Conservation (phyloP, 805 yeast species). For the Metschnikowia baotianmanensis region DNA sequence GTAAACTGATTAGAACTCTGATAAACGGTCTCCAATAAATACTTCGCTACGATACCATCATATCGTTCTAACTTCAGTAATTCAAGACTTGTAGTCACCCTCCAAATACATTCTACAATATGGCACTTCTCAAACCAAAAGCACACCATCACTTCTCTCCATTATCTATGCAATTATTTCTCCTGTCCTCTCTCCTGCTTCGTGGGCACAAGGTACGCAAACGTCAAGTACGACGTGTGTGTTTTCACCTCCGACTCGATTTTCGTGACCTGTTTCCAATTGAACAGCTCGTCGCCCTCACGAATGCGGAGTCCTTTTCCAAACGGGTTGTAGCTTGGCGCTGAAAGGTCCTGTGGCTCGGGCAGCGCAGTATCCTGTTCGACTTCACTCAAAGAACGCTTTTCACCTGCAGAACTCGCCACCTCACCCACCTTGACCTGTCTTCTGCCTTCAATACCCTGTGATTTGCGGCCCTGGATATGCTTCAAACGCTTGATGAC, state of each 20-base stretch:
- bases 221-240: slow-evolving; percentile 91
- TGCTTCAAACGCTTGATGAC: slow-evolving; percentile 74
- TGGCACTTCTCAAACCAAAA: not conserved
- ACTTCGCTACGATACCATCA: too few species aligned
- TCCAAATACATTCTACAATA: too few species aligned
- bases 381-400: not conserved
- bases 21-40: too few species aligned
- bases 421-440: slow-evolving; percentile 31
- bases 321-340: slow-evolving; percentile 69
- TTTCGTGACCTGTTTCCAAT: slow-evolving; percentile 84
- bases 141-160: not conserved
- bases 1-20: too few species aligned
- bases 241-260: slow-evolving; percentile 84
- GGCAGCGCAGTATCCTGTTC: slow-evolving; percentile 6
- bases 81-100: too few species aligned
- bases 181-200: not conserved
- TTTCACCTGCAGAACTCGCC: slow-evolving; percentile 12
- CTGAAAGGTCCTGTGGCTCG: slow-evolving; percentile 5
- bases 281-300: slow-evolving; percentile 80
- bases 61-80: too few species aligned
- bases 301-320: slow-evolving; percentile 82
- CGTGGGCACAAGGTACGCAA: slow-evolving; percentile 56
- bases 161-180: not conserved
- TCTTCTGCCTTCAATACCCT: slow-evolving; percentile 60
- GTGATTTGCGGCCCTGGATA: slow-evolving; percentile 65